Evolutionary conservation across 2,329 filamentous ascomycete genomes (phyloP).

Genomic region (Xylaria hypoxylon): DNA sequence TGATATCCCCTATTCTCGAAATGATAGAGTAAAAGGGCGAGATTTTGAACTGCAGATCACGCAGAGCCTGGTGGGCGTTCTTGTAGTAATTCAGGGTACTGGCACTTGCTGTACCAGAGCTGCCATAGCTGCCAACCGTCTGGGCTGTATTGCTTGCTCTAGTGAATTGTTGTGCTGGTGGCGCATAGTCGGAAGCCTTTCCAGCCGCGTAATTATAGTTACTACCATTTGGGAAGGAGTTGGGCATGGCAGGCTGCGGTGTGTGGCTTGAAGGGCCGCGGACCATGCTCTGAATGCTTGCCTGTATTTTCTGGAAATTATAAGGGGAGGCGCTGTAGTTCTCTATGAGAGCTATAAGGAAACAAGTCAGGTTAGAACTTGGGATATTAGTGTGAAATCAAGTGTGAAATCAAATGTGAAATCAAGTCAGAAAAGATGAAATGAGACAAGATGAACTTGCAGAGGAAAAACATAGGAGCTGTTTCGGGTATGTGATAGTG

Average conservation of each 20-base stretch:
- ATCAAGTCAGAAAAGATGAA: not conserved
- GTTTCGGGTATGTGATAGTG: not conserved
- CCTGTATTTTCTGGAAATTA: slow-evolving; percentile 29
- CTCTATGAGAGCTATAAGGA: slow-evolving; percentile 32
- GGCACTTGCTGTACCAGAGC: slow-evolving; percentile 32
- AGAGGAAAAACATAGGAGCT: not conserved
- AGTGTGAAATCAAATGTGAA: not conserved
- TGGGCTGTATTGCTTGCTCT: slow-evolving; percentile 30
- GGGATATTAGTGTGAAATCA: not conserved
- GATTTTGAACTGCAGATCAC: slow-evolving; percentile 64
- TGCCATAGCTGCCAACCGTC: slow-evolving; percentile 30
- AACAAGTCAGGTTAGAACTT: slow-evolving; percentile 17
- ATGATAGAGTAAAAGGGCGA: slow-evolving; percentile 88
- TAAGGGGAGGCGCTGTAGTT: slow-evolving; percentile 22
- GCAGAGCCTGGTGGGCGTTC: slow-evolving; percentile 26
- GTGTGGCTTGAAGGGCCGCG: slow-evolving; percentile 15
- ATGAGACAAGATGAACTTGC: not conserved
- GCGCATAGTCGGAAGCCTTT: slow-evolving; percentile 16
- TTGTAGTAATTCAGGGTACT: slow-evolving; percentile 34
- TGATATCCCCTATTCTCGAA: slow-evolving; percentile 71
- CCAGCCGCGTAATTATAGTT: slow-evolving; percentile 12
- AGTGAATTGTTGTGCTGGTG: slow-evolving; percentile 23
- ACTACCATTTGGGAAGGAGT: slow-evolving; percentile 12
- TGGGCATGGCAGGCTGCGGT: slow-evolving; percentile 33
- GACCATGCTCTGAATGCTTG: slow-evolving; percentile 26